Evolutionary conservation across 257 asterid genomes (phyloP).

Genomic region (Jacaranda copaia): DNA sequence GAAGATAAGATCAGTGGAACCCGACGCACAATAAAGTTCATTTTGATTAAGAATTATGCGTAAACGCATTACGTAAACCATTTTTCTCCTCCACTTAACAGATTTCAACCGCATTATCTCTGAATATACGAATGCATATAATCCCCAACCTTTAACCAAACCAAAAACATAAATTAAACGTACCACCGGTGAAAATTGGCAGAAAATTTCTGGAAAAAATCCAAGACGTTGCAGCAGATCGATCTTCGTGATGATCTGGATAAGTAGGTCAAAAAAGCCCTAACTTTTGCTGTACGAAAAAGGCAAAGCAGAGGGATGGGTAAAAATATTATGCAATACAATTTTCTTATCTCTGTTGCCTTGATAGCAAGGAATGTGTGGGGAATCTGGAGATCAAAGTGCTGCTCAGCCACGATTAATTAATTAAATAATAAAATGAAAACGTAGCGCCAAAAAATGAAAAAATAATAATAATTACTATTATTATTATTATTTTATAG

Average conservation of each 20-base stretch:
- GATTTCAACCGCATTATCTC: slow-evolving; percentile 28
- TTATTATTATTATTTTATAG: background rate
- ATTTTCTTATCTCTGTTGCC: slow-evolving; percentile 26
- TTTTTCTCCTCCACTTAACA: slow-evolving; percentile 23
- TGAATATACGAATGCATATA: slow-evolving; percentile 9
- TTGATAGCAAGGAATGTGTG: slow-evolving; percentile 2
- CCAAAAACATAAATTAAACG: slow-evolving; percentile 31
- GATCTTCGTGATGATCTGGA: slow-evolving; percentile 32
- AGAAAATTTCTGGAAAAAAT: slow-evolving; percentile 30
- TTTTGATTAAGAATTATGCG: slow-evolving; percentile 6
- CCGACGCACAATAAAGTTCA: slow-evolving; percentile 23
- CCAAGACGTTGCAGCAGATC: slow-evolving; percentile 44
- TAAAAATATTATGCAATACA: background rate
- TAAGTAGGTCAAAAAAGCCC: slow-evolving; percentile 30
- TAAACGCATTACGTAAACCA: slow-evolving; percentile 33
- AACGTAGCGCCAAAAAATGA: slow-evolving; percentile 43
- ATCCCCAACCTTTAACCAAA: slow-evolving; percentile 1
- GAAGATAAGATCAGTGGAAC: slow-evolving; percentile 24
- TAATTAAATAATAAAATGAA: slow-evolving; percentile 6
- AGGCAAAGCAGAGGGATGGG: background rate
- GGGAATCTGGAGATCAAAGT: slow-evolving; percentile 21
- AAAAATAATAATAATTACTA: slow-evolving; percentile 5
- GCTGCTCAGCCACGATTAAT: slow-evolving; percentile 30
- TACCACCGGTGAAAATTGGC: slow-evolving; percentile 28
- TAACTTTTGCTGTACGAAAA: slow-evolving; percentile 31